Evolutionary conservation across 1,139 yeast species (phyloP).

Genomic region (Suhomyces kunorum): DNA sequence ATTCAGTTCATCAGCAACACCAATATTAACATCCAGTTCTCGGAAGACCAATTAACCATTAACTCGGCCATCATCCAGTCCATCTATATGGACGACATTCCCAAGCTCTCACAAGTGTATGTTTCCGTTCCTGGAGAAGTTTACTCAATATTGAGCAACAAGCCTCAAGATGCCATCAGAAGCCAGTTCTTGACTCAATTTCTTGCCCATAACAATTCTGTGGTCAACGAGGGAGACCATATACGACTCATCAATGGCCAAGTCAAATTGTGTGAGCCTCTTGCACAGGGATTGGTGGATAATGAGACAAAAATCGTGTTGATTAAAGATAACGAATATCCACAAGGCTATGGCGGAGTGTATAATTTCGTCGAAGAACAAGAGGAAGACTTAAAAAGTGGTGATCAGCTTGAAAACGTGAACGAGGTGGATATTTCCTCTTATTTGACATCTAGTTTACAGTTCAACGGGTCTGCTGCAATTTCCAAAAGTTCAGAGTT

Average conservation of each 20-base stretch:
- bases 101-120: conserved; percentile 33
- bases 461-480: conserved; percentile 19
- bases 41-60: conserved; percentile 35
- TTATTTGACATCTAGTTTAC: conserved; percentile 37
- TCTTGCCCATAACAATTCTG: conserved; percentile 31
- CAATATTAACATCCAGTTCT: conserved; percentile 26
- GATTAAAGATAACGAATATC: conserved; percentile 37
- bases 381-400: conserved; percentile 14
- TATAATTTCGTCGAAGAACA: conserved; percentile 5
- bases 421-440: conserved; percentile 36
- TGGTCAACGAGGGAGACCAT: conserved; percentile 36
- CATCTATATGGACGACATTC: conserved; percentile 29
- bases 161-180: conserved; percentile 29
- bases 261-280: conserved; percentile 69
- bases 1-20: conserved; percentile 43
- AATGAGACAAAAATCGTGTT: conserved; percentile 52
- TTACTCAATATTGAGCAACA: conserved; percentile 37
- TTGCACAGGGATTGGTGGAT: conserved; percentile 61
- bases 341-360: conserved; percentile 11
- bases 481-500: conserved; percentile 18
- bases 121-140: conserved; percentile 49
- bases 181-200: conserved; percentile 31
- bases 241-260: conserved; percentile 49
- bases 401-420: conserved; percentile 8
- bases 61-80: conserved; percentile 36